Conservation (phyloP, 1,139 yeast genomes). For the Suhomyces bokatorum region DNA sequence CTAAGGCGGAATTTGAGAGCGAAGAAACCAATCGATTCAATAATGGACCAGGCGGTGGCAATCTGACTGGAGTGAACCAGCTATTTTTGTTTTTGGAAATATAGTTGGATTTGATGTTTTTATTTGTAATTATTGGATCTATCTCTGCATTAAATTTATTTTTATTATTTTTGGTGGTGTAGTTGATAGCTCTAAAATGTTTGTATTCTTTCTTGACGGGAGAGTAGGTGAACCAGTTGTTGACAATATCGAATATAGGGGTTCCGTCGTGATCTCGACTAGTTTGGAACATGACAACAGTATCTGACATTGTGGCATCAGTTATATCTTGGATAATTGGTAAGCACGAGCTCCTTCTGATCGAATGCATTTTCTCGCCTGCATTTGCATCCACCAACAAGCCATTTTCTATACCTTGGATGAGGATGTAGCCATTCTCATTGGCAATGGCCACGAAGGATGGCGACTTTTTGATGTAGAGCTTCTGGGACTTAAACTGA, state of each 20-base stretch:
- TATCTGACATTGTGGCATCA: slow-evolving; percentile 19
- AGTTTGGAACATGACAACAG: slow-evolving; percentile 31
- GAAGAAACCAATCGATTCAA: slow-evolving; percentile 48
- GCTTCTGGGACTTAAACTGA: neutral
- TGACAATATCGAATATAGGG: slow-evolving; percentile 53
- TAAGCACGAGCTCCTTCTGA: slow-evolving; percentile 26
- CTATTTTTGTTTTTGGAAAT: slow-evolving; percentile 3
- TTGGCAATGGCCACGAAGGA: slow-evolving; percentile 27
- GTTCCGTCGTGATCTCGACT: slow-evolving; percentile 35
- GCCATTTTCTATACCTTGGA: slow-evolving; percentile 17
- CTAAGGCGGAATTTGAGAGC: slow-evolving; percentile 55
- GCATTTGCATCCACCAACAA: slow-evolving; percentile 19
- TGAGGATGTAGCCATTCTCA: slow-evolving; percentile 26
- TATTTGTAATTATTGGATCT: slow-evolving; percentile 17
- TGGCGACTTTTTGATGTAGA: slow-evolving; percentile 24
- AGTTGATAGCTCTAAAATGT: slow-evolving; percentile 26
- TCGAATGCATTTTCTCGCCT: slow-evolving; percentile 22
- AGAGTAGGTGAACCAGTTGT: slow-evolving; percentile 52
- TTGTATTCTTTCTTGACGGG: slow-evolving; percentile 41
- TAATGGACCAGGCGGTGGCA: slow-evolving; percentile 49
- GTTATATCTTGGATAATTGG: slow-evolving; percentile 21
- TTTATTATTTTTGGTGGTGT: slow-evolving; percentile 7
- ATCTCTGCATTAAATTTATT: slow-evolving; percentile 5
- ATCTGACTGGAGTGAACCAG: slow-evolving; percentile 43
- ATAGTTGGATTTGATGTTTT: neutral